These are phyloP conservation scores for Cyberlindnera mississippiensis DNA, from an alignment of 805 yeast species.

Conservation along the genomic window DNA sequence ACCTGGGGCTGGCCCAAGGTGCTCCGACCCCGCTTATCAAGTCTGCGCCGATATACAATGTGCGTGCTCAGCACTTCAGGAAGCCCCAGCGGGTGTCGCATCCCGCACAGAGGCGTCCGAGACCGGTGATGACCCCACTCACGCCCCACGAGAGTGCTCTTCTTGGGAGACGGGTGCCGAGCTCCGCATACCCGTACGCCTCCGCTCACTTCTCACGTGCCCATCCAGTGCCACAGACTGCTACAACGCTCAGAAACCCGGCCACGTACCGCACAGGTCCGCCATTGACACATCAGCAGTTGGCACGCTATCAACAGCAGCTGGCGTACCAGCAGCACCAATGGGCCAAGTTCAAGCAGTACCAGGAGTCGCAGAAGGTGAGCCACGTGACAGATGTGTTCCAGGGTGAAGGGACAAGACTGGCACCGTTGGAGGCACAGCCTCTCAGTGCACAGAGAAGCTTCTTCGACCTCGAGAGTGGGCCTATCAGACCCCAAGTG, in stretches of 20 bases:
- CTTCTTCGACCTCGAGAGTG: conserved; percentile 30
- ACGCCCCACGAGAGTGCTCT: conserved; percentile 15
- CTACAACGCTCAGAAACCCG: conserved; percentile 20
- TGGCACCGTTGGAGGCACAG: conserved; percentile 48
- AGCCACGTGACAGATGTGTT: conserved; percentile 46
- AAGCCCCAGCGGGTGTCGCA: conserved; percentile 14
- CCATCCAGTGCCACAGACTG: conserved; percentile 20
- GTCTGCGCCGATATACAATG: conserved; percentile 31
- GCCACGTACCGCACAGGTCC: conserved; percentile 13
- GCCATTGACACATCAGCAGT: conserved; percentile 24
- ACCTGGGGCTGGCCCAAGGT: conserved; percentile 15
- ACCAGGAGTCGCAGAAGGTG: conserved; percentile 21
- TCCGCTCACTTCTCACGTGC: conserved; percentile 1
- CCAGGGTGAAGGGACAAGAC: conserved; percentile 40
- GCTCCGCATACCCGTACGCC: conserved; percentile 14
- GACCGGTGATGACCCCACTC: conserved; percentile 13
- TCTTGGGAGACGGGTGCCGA: conserved; percentile 10
- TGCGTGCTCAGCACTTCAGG: conserved; percentile 13
- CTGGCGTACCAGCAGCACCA: conserved; percentile 25
- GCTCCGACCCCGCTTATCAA: conserved; percentile 27
- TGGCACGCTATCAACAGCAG: conserved; percentile 26
- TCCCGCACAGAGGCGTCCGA: conserved; percentile 15
- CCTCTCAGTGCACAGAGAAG: conserved; percentile 48
- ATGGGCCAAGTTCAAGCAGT: conserved; percentile 26
- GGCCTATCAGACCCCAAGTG: conserved; percentile 17